A percentile compares a stretch with the other conserved stretches of the same genome.
Conservation (phyloP, 306 rosid genomes). For the Vachellia pachyceras region DNA sequence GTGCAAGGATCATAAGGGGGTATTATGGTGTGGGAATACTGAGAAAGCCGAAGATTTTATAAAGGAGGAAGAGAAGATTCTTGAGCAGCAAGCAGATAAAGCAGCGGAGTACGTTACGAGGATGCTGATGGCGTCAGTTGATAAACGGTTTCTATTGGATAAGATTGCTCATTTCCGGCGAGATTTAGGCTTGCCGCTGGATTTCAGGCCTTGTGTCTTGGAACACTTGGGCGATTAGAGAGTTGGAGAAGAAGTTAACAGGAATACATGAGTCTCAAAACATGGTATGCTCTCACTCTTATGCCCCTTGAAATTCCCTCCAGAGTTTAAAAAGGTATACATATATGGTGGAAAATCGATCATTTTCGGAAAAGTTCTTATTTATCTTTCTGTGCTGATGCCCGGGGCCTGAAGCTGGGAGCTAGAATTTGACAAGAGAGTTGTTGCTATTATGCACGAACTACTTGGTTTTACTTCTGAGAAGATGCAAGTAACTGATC, state of each 20-base stretch:
- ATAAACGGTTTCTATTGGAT: too few relatives aligned
- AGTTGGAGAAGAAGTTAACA: constrained; percentile 67
- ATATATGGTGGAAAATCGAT: constrained; percentile 60
- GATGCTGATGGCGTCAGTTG: too few relatives aligned
- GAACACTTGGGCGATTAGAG: constrained; percentile 90
- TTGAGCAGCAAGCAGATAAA: too few relatives aligned
- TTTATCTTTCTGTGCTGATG: constrained; percentile 86
- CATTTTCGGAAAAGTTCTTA: constrained; percentile 74
- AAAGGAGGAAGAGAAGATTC: too few relatives aligned
- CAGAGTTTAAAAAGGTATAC: constrained; percentile 61
- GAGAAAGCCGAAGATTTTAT: too few relatives aligned
- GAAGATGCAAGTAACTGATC: constrained; percentile 91
- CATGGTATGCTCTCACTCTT: constrained; percentile 49
- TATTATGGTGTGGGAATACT: too few relatives aligned
- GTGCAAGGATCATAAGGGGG: too few relatives aligned
- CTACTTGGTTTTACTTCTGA: too few relatives aligned
- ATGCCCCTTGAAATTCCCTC: constrained; percentile 78
- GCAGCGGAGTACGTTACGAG: too few relatives aligned
- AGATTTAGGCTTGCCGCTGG: too few relatives aligned
- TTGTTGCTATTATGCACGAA: constrained; percentile 91
- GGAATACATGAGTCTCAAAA: constrained; percentile 36
- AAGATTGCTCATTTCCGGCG: too few relatives aligned
- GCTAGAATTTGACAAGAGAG: constrained; percentile 82
- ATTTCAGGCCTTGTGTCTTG: too few relatives aligned
- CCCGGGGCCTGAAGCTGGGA: constrained; percentile 68